A percentile compares a stretch with the other conserved stretches of the same genome.
These are phyloP conservation scores for Hanseniaspora hatyaiensis DNA, from an alignment of 805 yeast species.

Conservation along the genomic window DNA sequence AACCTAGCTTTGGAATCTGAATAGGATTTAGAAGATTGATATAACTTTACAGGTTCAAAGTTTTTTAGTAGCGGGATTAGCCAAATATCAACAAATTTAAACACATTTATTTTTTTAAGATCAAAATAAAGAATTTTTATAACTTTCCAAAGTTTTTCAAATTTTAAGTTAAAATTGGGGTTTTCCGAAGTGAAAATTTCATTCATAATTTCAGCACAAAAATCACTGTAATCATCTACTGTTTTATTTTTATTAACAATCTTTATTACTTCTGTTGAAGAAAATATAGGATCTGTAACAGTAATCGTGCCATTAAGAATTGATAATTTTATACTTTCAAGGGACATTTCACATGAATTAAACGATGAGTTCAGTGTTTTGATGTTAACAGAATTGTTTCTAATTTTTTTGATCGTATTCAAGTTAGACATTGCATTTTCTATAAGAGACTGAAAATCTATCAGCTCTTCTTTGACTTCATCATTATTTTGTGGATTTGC, in stretches of 20 bases:
- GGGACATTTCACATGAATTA: too few species aligned
- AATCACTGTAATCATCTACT: not conserved
- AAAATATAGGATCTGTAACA: not conserved
- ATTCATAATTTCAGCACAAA: not conserved
- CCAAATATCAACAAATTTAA: slow-evolving; percentile 1
- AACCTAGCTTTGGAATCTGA: not conserved
- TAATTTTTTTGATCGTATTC: not conserved
- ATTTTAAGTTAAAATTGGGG: not conserved
- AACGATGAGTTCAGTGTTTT: not conserved
- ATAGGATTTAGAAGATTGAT: too few species aligned
- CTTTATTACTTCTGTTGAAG: not conserved
- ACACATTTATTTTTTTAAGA: not conserved
- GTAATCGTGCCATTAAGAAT: not conserved
- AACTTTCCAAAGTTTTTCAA: slow-evolving; percentile 3
- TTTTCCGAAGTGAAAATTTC: not conserved
- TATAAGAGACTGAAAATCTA: slow-evolving; percentile 1
- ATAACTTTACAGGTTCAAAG: not conserved
- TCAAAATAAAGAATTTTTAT: not conserved
- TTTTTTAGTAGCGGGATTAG: not conserved
- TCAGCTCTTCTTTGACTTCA: not conserved
- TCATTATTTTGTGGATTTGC: not conserved
- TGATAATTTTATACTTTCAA: too few species aligned
- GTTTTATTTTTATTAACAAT: too few species aligned
- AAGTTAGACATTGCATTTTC: not conserved
- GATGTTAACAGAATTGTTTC: not conserved